A percentile compares a stretch with the other conserved stretches of the same genome.
phyloP scores from a whole-genome alignment of 495 filamentous ascomycete species.

The Penicillium goetzii region DNA sequence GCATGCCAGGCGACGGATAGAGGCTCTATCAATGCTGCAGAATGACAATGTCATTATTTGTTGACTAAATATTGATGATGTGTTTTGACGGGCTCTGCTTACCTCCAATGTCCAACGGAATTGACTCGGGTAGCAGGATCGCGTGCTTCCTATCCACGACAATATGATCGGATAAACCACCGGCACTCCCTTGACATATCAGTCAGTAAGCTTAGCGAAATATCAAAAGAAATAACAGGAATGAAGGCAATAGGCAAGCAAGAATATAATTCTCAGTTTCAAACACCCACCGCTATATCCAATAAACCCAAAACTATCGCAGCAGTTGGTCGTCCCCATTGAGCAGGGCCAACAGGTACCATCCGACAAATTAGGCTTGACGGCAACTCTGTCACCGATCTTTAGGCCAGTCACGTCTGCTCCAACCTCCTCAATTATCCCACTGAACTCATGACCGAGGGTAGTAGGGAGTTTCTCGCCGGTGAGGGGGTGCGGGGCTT shows the following conservation, averaged over 20 bases:
- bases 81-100: background rate
- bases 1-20: slow-evolving; percentile 69
- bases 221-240: too few relatives aligned
- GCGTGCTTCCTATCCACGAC: slow-evolving; percentile 45
- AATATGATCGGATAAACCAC: slow-evolving; percentile 60
- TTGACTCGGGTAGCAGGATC: slow-evolving; percentile 26
- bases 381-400: slow-evolving; percentile 57
- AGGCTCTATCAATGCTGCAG: slow-evolving; percentile 51
- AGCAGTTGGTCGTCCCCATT: slow-evolving; percentile 57
- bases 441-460: slow-evolving; percentile 67
- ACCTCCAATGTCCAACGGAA: slow-evolving; percentile 38
- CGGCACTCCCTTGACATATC: slow-evolving; percentile 36
- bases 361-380: slow-evolving; percentile 64
- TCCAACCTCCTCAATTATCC: slow-evolving; percentile 61
- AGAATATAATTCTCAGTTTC: too few relatives aligned
- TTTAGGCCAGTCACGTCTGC: slow-evolving; percentile 52
- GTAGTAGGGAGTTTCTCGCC: slow-evolving; percentile 58
- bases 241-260: too few relatives aligned
- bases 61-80: background rate
- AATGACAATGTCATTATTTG: background rate
- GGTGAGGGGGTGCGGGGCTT: slow-evolving; percentile 60
- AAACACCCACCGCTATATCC: slow-evolving; percentile 54
- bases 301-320: slow-evolving; percentile 62
- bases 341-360: slow-evolving; percentile 57
- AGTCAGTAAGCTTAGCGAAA: background rate